A percentile compares a stretch with the other conserved stretches of the same genome.
These are phyloP conservation scores for Candida pseudoviswanathii DNA, from an alignment of 1,139 yeast genomes.

Conservation along the genomic window DNA sequence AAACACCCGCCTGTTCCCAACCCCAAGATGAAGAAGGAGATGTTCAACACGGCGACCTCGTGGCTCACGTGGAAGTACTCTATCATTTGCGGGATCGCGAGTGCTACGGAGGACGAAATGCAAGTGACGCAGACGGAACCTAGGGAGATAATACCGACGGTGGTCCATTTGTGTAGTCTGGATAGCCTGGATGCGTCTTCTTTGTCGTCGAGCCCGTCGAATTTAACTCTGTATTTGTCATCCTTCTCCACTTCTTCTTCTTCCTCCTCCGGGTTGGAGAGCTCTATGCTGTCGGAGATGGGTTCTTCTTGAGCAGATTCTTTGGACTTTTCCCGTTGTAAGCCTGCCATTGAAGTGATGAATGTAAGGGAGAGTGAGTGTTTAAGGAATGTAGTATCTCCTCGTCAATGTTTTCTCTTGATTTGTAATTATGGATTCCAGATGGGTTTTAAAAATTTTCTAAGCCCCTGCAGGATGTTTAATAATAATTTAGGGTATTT, in stretches of 20 bases:
- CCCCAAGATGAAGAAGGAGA: slow-evolving; percentile 32
- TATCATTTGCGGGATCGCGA: slow-evolving; percentile 28
- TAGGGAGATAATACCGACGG: slow-evolving; percentile 27
- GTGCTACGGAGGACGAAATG: slow-evolving; percentile 23
- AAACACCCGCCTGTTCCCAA: slow-evolving; percentile 37
- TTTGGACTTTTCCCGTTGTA: not conserved
- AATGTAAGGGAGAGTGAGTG: too few relatives aligned
- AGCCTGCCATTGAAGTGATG: not conserved
- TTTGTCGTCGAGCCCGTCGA: slow-evolving; percentile 28
- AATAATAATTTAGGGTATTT: too few relatives aligned
- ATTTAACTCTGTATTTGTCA: slow-evolving; percentile 21
- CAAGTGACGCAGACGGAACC: slow-evolving; percentile 34
- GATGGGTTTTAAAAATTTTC: too few relatives aligned
- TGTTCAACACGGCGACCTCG: slow-evolving; percentile 32
- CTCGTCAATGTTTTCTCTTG: too few relatives aligned
- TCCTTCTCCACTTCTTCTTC: not conserved
- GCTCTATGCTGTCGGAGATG: not conserved
- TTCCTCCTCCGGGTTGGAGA: not conserved
- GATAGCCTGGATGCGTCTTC: slow-evolving; percentile 29
- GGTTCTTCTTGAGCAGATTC: not conserved
- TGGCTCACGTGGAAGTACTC: slow-evolving; percentile 26
- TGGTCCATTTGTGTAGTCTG: slow-evolving; percentile 28
- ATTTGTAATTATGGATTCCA: too few relatives aligned
- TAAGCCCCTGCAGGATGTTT: too few relatives aligned
- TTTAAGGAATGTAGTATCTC: too few relatives aligned